Percentiles rank a stretch among this genome's conserved stretches.
phyloP scores from a whole-genome alignment of 345 rosid genomes.

The Corchorus capsularis region DNA sequence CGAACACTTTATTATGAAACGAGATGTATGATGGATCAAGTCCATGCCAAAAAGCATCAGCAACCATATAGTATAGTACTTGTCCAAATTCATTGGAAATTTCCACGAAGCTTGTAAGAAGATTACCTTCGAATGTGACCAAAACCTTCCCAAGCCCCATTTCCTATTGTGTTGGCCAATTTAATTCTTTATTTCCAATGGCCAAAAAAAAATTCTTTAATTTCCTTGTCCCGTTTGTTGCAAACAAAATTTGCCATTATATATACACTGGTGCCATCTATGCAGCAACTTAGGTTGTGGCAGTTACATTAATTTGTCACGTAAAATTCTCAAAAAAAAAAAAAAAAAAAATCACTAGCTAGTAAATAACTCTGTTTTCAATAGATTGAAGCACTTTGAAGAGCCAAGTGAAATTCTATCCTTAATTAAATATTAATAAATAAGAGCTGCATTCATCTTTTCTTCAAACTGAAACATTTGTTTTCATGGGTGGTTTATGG shows the following conservation, averaged over 20 bases:
- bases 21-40: too few relatives aligned
- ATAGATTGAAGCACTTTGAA: neutral
- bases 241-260: neutral
- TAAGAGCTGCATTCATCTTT: neutral
- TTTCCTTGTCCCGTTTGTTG: neutral
- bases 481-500: neutral
- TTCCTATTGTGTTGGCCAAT: neutral
- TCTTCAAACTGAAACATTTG: neutral
- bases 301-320: neutral
- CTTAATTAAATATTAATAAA: neutral
- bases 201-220: too few relatives aligned
- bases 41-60: neutral
- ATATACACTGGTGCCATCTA: neutral
- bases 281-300: neutral
- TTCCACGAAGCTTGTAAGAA: slow-evolving; percentile 10
- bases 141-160: neutral
- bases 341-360: neutral
- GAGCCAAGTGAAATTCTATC: neutral
- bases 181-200: too few relatives aligned
- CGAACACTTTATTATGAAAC: too few relatives aligned
- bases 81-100: slow-evolving; percentile 6
- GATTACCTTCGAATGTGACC: neutral
- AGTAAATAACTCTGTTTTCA: neutral
- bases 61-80: too few relatives aligned
- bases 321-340: neutral